Percentiles rank a stretch among this genome's conserved stretches.
Conservation (phyloP, 768 basidiomycete genomes). For the Amanita phalloides region DNA sequence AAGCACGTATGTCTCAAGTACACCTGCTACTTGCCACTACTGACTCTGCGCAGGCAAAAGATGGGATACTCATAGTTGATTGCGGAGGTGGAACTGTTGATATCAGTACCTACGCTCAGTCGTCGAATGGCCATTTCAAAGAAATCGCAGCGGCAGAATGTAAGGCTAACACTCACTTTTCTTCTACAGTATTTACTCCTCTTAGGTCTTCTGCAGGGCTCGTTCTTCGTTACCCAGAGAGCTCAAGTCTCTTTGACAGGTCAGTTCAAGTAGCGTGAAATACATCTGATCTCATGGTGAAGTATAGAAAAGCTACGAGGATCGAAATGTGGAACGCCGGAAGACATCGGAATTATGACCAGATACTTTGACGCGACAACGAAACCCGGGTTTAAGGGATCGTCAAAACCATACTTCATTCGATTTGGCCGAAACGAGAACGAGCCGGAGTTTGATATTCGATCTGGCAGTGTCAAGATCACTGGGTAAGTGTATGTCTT, state of each 20-base stretch:
- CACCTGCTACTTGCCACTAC: background rate
- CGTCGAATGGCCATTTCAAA: background rate
- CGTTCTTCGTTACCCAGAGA: constrained; percentile 2
- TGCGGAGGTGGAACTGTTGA: constrained; percentile 5
- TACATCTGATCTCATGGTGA: background rate
- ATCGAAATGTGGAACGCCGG: background rate
- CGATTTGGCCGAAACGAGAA: constrained; percentile 36
- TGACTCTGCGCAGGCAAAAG: background rate
- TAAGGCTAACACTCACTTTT: background rate
- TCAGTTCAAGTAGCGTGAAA: background rate
- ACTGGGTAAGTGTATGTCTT: background rate
- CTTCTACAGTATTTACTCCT: background rate
- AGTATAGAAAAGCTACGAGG: background rate
- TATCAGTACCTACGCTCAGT: constrained; percentile 1
- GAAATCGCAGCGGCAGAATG: constrained; percentile 2
- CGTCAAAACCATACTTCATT: constrained; percentile 29
- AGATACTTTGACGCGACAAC: constrained; percentile 35
- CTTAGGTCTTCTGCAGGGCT: constrained; percentile 2
- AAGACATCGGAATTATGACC: background rate
- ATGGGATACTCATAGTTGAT: background rate
- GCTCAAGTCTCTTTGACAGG: background rate
- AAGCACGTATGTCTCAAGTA: constrained; percentile 10
- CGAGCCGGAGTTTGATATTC: constrained; percentile 27
- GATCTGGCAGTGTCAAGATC: constrained; percentile 23
- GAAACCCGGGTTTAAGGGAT: constrained; percentile 27